Conservation (phyloP, 345 rosid species). For the Ceriops zippeliana region DNA sequence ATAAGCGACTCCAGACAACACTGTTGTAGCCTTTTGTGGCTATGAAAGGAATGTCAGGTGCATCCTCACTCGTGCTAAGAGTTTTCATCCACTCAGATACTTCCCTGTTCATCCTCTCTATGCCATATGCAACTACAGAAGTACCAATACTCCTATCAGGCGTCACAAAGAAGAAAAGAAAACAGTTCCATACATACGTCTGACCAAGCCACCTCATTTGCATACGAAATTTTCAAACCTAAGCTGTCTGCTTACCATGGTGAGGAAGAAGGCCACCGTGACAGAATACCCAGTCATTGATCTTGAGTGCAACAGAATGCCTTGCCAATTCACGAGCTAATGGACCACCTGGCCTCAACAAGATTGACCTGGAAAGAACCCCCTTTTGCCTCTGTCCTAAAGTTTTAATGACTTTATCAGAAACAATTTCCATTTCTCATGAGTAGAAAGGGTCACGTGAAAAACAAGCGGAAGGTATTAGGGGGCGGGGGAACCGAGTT, state of each 20-base stretch:
- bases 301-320: conserved; percentile 63
- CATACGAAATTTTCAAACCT: conserved; percentile 11
- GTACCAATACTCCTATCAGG: conserved; percentile 34
- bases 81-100: conserved; percentile 90
- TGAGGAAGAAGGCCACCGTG: conserved; percentile 96
- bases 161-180: conserved; percentile 13
- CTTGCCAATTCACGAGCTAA: conserved; percentile 72
- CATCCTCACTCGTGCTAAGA: conserved; percentile 35
- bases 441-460: not conserved
- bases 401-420: conserved; percentile 31
- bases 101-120: conserved; percentile 80
- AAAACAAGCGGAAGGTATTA: not conserved
- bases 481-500: too few species aligned
- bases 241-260: conserved; percentile 50
- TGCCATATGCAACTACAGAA: conserved; percentile 70
- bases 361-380: conserved; percentile 71
- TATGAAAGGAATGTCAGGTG: conserved; percentile 58
- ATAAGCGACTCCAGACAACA: conserved; percentile 88
- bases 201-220: not conserved
- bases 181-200: conserved; percentile 4
- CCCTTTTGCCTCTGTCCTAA: conserved; percentile 99
- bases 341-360: conserved; percentile 82
- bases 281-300: conserved; percentile 94
- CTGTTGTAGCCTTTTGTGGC: conserved; percentile 81
- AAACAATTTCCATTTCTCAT: not conserved